Conservation (phyloP, 1,284 basidiomycete genomes). For the Sanghuangporus sanghuang region DNA sequence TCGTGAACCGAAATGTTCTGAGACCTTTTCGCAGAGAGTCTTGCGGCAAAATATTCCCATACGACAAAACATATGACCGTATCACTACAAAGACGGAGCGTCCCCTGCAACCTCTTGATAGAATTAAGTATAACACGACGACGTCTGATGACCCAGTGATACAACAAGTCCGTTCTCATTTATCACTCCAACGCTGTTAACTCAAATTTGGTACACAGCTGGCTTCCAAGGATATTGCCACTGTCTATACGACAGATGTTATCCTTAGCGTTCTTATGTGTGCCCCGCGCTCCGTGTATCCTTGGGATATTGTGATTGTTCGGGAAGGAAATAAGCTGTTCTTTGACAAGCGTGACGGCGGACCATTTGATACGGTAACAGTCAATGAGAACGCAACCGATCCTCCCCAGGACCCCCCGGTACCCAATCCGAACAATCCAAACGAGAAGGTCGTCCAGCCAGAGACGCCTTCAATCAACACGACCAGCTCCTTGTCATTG, state of each 20-base stretch:
- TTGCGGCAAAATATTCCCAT: constrained; percentile 88
- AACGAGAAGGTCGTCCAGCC: constrained; percentile 56
- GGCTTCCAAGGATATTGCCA: constrained; percentile 73
- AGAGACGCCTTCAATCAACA: constrained; percentile 82
- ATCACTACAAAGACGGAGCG: constrained; percentile 91
- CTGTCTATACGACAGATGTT: constrained; percentile 92
- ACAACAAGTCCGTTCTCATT: constrained; percentile 54
- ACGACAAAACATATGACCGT: constrained; percentile 95
- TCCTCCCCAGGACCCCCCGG: constrained; percentile 81
- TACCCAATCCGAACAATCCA: constrained; percentile 63
- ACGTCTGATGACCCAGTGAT: constrained; percentile 98
- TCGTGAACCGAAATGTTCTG: not conserved
- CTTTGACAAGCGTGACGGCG: constrained; percentile 98
- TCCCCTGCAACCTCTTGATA: constrained; percentile 88
- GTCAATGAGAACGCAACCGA: constrained; percentile 99
- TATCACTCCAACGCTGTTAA: constrained; percentile 9
- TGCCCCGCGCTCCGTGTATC: constrained; percentile 91
- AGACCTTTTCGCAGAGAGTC: constrained; percentile 50
- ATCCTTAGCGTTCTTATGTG: constrained; percentile 98
- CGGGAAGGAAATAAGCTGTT: constrained; percentile 92
- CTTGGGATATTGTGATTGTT: constrained; percentile 97
- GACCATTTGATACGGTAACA: constrained; percentile 94
- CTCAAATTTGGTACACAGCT: constrained; percentile 42
- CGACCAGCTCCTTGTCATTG: constrained; percentile 88
- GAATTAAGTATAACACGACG: constrained; percentile 95